Evolutionary conservation across 352 stramenopile genomes (phyloP).

Genomic region (Blastocystis hominis): DNA sequence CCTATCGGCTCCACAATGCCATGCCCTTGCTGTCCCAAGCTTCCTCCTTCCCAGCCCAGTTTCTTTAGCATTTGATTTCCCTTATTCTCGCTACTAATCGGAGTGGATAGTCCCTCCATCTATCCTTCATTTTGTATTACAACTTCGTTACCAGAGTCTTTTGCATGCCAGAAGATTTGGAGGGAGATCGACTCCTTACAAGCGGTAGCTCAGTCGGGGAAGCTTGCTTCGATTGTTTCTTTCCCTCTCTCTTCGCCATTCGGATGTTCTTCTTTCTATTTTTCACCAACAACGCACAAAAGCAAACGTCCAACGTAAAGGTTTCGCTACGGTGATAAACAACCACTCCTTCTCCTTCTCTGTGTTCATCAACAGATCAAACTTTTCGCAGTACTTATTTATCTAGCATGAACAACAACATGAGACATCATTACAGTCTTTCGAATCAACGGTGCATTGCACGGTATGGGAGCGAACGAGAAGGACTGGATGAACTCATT

Average conservation of each 20-base stretch:
- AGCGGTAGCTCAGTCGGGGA: background rate
- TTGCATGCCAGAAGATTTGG: background rate
- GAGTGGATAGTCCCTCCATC: constrained; percentile 32
- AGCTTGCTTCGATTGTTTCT: background rate
- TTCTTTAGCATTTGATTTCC: constrained; percentile 31
- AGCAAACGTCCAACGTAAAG: background rate
- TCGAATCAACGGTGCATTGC: background rate
- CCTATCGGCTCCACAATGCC: constrained; percentile 45
- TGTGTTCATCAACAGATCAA: constrained; percentile 28
- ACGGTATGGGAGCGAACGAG: background rate
- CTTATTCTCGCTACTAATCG: constrained; percentile 6
- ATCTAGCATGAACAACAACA: background rate
- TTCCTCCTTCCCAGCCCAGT: constrained; percentile 49
- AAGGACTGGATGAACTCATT: constrained; percentile 44
- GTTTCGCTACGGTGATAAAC: constrained; percentile 15
- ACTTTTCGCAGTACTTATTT: constrained; percentile 38
- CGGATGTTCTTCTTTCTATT: background rate
- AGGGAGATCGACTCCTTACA: background rate
- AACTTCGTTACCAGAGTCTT: background rate
- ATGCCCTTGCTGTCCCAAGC: background rate
- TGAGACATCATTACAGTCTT: background rate
- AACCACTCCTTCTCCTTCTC: background rate
- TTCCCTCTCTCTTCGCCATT: background rate
- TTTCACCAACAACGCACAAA: background rate
- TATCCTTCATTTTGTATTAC: background rate